These are phyloP conservation scores for Pseudogymnoascus sp. DNA, from an alignment of 2,329 filamentous ascomycete genomes.

Conservation along the genomic window DNA sequence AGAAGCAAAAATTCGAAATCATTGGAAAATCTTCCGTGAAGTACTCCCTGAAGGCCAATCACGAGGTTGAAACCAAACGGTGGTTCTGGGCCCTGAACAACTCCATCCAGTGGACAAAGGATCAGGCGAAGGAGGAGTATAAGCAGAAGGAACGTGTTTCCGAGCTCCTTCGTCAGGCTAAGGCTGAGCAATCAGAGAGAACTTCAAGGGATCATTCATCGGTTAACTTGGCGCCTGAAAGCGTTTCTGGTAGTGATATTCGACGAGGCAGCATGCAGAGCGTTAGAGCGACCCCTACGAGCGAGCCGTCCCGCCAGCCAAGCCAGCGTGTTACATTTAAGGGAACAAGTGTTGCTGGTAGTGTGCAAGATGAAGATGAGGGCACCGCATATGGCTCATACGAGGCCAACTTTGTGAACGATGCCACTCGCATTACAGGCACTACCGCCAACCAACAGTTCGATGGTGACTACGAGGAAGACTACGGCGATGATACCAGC, in stretches of 20 bases:
- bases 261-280: conserved; percentile 42
- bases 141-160: conserved; percentile 67
- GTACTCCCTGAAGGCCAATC: conserved; percentile 95
- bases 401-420: conserved; percentile 47
- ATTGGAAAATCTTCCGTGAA: conserved; percentile 98
- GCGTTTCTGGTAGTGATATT: conserved; percentile 28
- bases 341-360: conserved; percentile 29
- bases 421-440: conserved; percentile 25
- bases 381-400: conserved; percentile 47
- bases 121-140: conserved; percentile 89
- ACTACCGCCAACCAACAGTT: conserved; percentile 32
- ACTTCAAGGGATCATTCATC: conserved; percentile 40
- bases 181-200: conserved; percentile 62
- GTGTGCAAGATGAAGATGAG: conserved; percentile 47
- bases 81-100: conserved; percentile 99
- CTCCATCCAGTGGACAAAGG: conserved; percentile 96
- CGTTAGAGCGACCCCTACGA: conserved; percentile 22
- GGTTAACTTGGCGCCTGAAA: conserved; percentile 22
- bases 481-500: conserved; percentile 74
- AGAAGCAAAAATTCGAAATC: conserved; percentile 97
- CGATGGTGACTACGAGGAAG: conserved; percentile 61
- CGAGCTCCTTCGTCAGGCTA: conserved; percentile 71
- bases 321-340: conserved; percentile 27
- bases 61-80: conserved; percentile 94
- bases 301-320: conserved; percentile 23